Base-by-base conservation (phyloP, 1,139 yeast species). In the Petasospora rhodanensis region DNA sequence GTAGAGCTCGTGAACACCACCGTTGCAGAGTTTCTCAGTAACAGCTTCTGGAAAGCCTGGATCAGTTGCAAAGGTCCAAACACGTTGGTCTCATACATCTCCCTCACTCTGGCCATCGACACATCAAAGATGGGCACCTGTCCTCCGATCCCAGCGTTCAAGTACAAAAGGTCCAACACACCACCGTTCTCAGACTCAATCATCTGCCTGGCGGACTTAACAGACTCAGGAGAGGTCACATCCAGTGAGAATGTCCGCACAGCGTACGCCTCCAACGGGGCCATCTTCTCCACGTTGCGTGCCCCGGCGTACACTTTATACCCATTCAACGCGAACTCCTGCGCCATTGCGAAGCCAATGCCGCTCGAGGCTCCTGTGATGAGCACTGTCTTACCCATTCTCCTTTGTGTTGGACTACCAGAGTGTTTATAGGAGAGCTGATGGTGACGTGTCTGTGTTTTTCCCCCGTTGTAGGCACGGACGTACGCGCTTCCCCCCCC, bases 311-410 rank as follows among this genome's bases (percentile, higher is more conserved):
- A 77, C 2, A 83, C 89, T 35, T 61, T 64, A 56, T 71, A 78
- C 6, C 85, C 85, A 39, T 76, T 59, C 14, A 59, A 52, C 18
- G 81, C 77, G 43, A 83, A 68, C 49, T 80, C 87, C 31, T 66
- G 60, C n/a, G 89, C 76, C 6, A 79, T 58, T 14, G 76, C 76
- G 52, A 62, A 72, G 4, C 94, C 94, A 43, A 83, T 83, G 11
- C 93, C 94, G 0, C 86, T 76, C 0, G 89, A 79, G 14, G 85
- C 83, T 4, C 94, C 94, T 1, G 91, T 82, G 16, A 83, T 35
- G 19, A 46, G 36, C 5, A 42, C 48, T 1, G 38, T 21, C 18
- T 32, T 35, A n/a, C n/a, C n/a, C n/a, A n/a, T n/a, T n/a, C n/a
- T n/a, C n/a, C n/a, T n/a, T n/a, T n/a, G n/a, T n/a, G n/a, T n/a